These are phyloP conservation scores for Tremellales sp. DNA, from an alignment of 1,284 basidiomycete species.

Conservation along the genomic window DNA sequence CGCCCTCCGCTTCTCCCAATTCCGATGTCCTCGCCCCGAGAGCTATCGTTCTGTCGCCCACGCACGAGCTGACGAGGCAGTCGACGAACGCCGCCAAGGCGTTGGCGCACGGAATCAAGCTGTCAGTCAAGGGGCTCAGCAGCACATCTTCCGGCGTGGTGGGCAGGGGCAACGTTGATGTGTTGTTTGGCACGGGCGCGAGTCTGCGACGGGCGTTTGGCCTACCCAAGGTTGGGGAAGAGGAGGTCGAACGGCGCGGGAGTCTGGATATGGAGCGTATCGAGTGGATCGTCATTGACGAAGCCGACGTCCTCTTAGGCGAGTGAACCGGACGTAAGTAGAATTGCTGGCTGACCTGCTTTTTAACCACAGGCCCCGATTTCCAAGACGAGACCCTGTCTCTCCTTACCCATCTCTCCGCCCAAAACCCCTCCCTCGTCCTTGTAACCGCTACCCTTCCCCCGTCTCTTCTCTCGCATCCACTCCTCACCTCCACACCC, in stretches of 20 bases:
- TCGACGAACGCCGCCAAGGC: conserved; percentile 67
- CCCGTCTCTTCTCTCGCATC: conserved; percentile 64
- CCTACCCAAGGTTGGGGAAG: conserved; percentile 13
- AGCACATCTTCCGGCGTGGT: conserved; percentile 52
- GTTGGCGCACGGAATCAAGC: conserved; percentile 67
- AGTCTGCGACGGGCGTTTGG: conserved; percentile 66
- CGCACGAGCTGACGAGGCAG: conserved; percentile 80
- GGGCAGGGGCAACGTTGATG: conserved; percentile 53
- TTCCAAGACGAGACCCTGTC: conserved; percentile 67
- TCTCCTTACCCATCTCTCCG: conserved; percentile 55
- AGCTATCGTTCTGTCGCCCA: conserved; percentile 74
- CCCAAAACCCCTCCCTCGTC: conserved; percentile 50
- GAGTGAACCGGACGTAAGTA: conserved; percentile 25
- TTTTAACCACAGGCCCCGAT: conserved; percentile 59
- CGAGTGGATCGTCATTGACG: conserved; percentile 82
- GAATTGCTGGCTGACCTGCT: not conserved
- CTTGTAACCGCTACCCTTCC: conserved; percentile 86
- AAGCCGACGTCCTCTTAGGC: conserved; percentile 87
- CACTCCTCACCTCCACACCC: conserved; percentile 48
- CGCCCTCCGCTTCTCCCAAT: conserved; percentile 33
- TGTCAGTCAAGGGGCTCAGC: conserved; percentile 64
- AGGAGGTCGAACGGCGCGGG: conserved; percentile 9
- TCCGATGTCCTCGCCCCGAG: conserved; percentile 54
- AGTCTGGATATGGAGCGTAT: conserved; percentile 54
- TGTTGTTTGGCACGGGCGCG: conserved; percentile 71